phyloP scores from a whole-genome alignment of 148 eudicot species.

The Linanthus parryae region DNA sequence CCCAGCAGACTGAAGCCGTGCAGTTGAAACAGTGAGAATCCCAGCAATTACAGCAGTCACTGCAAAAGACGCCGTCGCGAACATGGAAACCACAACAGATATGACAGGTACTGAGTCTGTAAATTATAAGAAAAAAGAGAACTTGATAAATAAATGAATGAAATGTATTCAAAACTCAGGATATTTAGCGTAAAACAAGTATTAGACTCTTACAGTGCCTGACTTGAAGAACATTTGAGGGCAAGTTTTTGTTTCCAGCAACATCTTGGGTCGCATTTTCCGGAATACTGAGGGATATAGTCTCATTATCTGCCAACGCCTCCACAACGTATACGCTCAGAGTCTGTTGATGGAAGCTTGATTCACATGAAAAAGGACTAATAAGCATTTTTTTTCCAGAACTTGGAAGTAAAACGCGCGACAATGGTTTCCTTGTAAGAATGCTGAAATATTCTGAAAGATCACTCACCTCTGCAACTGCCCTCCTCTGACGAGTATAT shows the following conservation, averaged over 20 bases:
- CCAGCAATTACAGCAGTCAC: constrained; percentile 58
- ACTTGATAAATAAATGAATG: not conserved
- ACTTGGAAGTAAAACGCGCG: not conserved
- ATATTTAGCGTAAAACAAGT: too few species aligned
- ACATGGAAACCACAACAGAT: constrained; percentile 42
- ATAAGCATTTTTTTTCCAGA: not conserved
- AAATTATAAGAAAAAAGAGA: constrained; percentile 5
- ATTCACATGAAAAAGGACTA: not conserved
- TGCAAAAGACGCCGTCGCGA: constrained; percentile 63
- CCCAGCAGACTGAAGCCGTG: constrained; percentile 61
- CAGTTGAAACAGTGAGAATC: constrained; percentile 69
- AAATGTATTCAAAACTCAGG: not conserved
- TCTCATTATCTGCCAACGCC: constrained; percentile 30
- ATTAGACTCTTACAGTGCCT: constrained; percentile 63
- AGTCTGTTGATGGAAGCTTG: constrained; percentile 58
- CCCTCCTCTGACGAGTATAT: constrained; percentile 64
- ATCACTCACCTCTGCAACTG: constrained; percentile 41
- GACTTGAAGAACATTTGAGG: constrained; percentile 73
- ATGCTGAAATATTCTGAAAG: too few species aligned
- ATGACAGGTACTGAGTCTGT: constrained; percentile 71
- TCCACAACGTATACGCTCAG: constrained; percentile 35
- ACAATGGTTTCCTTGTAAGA: too few species aligned
- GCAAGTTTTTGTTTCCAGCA: constrained; percentile 74
- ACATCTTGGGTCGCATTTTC: constrained; percentile 85
- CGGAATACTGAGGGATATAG: constrained; percentile 47